Evolutionary conservation across 176 grass and related monocot genomes (phyloP).

Genomic region (Oryza meridionalis): DNA sequence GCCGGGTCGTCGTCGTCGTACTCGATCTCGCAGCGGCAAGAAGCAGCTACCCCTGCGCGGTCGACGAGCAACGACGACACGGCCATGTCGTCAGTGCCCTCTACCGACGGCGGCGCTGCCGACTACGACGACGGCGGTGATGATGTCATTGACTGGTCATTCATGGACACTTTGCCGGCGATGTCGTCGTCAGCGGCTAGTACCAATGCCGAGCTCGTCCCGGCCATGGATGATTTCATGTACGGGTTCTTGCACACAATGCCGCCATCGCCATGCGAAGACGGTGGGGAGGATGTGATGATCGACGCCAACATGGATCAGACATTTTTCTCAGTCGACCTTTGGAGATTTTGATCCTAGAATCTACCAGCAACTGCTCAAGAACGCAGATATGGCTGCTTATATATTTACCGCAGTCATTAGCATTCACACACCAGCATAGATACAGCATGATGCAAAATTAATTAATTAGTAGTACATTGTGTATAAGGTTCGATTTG

Average conservation of each 20-base stretch:
- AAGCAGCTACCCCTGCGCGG: neutral
- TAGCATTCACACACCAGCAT: neutral
- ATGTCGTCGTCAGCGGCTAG: slow-evolving; percentile 6
- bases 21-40: neutral
- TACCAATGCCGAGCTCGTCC: neutral
- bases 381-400: neutral
- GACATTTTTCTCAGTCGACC: slow-evolving; percentile 42
- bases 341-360: slow-evolving; percentile 44
- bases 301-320: slow-evolving; percentile 20
- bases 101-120: neutral
- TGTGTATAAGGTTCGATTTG: neutral
- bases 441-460: neutral
- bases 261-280: neutral
- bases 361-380: neutral
- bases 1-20: neutral
- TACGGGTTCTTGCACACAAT: slow-evolving; percentile 27
- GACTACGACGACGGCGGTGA: neutral
- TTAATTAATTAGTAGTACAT: neutral
- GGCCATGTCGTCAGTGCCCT: slow-evolving; percentile 1
- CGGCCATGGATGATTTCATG: slow-evolving; percentile 48
- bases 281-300: neutral
- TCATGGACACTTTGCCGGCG: slow-evolving; percentile 43
- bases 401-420: neutral
- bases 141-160: slow-evolving; percentile 46
- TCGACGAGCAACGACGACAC: neutral